Percentiles rank a stretch among this genome's conserved stretches.
Conservation (phyloP, 2,329 filamentous ascomycete species). For the Pseudogymnoascus destructans region DNA sequence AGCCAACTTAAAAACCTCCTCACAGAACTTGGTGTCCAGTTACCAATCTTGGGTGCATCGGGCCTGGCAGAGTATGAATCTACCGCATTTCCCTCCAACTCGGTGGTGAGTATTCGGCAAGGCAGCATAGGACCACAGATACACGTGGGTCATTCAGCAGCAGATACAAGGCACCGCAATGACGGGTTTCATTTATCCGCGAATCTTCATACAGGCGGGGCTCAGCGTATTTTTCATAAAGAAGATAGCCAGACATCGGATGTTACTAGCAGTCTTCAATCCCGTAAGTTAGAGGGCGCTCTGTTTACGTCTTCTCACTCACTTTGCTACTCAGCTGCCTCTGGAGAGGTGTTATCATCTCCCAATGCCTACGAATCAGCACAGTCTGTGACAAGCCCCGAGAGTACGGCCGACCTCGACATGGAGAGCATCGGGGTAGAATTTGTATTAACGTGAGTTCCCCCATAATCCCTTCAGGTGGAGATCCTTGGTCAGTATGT, state of each 20-base stretch:
- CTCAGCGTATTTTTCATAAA: neutral
- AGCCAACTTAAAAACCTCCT: constrained; percentile 14
- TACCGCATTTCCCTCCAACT: constrained; percentile 12
- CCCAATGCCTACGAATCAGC: neutral
- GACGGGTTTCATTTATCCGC: neutral
- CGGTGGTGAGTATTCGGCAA: neutral
- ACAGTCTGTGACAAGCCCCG: neutral
- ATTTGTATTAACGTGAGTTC: neutral
- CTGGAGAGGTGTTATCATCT: neutral
- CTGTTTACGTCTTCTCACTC: neutral
- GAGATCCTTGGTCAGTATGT: neutral
- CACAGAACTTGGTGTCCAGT: neutral
- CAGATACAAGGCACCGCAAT: constrained; percentile 11
- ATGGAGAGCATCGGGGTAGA: neutral
- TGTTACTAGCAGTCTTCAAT: neutral
- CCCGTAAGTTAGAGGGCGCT: neutral
- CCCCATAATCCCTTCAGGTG: neutral
- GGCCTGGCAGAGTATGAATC: neutral
- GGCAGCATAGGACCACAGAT: constrained; percentile 1
- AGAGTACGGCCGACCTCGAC: neutral
- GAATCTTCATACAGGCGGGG: neutral
- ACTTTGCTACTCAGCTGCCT: neutral
- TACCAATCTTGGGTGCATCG: neutral
- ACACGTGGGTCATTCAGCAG: constrained; percentile 11
- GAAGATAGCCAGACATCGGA: neutral